These are phyloP conservation scores for Crucibulum cyathiforme DNA, from an alignment of 1,284 basidiomycete species.

Conservation along the genomic window DNA sequence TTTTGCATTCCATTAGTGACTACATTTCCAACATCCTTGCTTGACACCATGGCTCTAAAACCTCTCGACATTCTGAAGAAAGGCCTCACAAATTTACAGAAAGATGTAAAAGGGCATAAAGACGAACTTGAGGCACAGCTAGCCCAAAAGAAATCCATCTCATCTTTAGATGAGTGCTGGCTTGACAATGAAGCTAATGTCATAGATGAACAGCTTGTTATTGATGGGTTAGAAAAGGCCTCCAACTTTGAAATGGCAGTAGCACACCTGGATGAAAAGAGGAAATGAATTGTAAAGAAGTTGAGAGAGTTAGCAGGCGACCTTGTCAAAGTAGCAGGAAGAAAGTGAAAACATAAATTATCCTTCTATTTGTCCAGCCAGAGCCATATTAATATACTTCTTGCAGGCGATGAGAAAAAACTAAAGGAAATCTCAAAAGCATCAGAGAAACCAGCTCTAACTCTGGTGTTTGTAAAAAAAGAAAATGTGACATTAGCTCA, in stretches of 20 bases:
- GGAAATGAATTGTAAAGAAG: conserved; percentile 6
- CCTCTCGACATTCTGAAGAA: not conserved
- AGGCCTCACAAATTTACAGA: not conserved
- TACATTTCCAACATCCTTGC: no score
- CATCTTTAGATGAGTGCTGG: conserved; percentile 8
- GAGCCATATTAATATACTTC: not conserved
- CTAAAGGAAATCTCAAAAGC: not conserved
- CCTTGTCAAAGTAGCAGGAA: conserved; percentile 14
- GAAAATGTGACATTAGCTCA: conserved; percentile 16
- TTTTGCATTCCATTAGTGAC: no score
- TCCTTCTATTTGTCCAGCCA: not conserved
- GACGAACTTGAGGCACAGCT: not conserved
- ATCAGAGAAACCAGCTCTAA: not conserved
- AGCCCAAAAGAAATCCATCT: conserved; percentile 6
- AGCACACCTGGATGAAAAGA: conserved; percentile 1
- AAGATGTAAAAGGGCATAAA: not conserved
- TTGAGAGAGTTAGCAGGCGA: conserved; percentile 6
- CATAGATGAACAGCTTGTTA: not conserved
- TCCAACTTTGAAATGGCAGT: conserved; percentile 3
- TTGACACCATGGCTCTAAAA: not conserved
- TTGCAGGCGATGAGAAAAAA: no score
- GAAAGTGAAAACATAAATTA: not conserved
- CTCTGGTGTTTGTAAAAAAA: not conserved
- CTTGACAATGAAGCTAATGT: conserved; percentile 11
- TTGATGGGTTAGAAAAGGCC: conserved; percentile 1